These are phyloP conservation scores for Colletotrichum liriopes DNA, from an alignment of 2,329 filamentous ascomycete genomes.

Conservation along the genomic window DNA sequence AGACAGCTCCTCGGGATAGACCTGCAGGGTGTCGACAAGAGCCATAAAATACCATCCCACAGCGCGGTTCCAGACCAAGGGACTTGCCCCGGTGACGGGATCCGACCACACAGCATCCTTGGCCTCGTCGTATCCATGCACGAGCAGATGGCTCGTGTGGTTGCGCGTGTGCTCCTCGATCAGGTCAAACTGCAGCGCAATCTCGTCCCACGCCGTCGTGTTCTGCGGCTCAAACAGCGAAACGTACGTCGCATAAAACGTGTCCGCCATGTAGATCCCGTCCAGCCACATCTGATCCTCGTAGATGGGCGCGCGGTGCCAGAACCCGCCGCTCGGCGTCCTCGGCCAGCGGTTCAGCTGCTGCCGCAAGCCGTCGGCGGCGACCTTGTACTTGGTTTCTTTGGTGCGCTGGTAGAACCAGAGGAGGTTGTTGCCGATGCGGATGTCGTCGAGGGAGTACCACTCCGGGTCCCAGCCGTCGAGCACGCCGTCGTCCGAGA, in stretches of 20 bases:
- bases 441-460: conserved; percentile 68
- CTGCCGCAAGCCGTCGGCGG: conserved; percentile 61
- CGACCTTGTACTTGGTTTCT: conserved; percentile 64
- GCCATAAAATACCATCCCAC: conserved; percentile 70
- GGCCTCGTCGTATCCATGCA: conserved; percentile 69
- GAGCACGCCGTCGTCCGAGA: conserved; percentile 59
- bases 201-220: conserved; percentile 60
- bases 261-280: conserved; percentile 67
- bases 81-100: conserved; percentile 63
- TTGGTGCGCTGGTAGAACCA: conserved; percentile 64
- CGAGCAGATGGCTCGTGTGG: conserved; percentile 59
- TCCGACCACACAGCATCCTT: conserved; percentile 68
- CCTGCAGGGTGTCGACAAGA: conserved; percentile 65
- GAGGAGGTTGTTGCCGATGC: conserved; percentile 67
- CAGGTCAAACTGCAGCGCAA: conserved; percentile 62
- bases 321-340: conserved; percentile 68
- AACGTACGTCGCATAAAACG: conserved; percentile 60
- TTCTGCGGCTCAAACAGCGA: conserved; percentile 55
- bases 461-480: conserved; percentile 62
- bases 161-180: conserved; percentile 61
- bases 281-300: conserved; percentile 72
- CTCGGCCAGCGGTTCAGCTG: conserved; percentile 66
- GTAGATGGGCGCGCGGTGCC: conserved; percentile 62
- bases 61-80: conserved; percentile 68
- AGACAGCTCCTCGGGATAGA: conserved; percentile 57